A percentile compares a stretch with the other conserved stretches of the same genome.
Evolutionary conservation across 371 early-diverging fungal species (phyloP).

Genomic region (Lichtheimia ramosa): DNA sequence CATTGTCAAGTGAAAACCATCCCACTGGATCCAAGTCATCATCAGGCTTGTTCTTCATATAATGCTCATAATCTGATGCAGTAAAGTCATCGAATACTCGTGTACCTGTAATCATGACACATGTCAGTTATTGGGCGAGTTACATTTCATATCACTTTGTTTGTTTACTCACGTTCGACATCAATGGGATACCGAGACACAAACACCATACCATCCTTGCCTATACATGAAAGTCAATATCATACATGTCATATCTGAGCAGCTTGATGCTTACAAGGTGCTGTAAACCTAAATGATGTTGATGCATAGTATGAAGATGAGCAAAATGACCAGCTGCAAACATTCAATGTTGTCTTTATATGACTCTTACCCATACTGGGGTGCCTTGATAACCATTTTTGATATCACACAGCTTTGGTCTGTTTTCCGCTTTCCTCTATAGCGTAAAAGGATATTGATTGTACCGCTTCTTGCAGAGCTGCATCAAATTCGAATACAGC

Average conservation of each 20-base stretch:
- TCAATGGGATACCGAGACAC: slow-evolving; percentile 25
- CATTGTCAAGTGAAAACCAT: slow-evolving; percentile 22
- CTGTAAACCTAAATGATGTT: slow-evolving; percentile 17
- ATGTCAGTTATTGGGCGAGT: neutral
- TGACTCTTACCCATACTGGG: slow-evolving; percentile 20
- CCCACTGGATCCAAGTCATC: slow-evolving; percentile 22
- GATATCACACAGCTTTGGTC: slow-evolving; percentile 21
- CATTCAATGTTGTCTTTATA: neutral
- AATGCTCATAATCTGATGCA: slow-evolving; percentile 13
- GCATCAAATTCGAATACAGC: neutral
- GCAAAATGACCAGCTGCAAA: no score
- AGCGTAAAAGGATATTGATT: slow-evolving; percentile 21
- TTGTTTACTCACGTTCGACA: slow-evolving; percentile 18
- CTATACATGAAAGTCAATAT: neutral
- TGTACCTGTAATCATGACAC: slow-evolving; percentile 9
- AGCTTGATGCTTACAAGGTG: slow-evolving; percentile 16
- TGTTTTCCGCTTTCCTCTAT: slow-evolving; percentile 10
- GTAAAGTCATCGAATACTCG: slow-evolving; percentile 24
- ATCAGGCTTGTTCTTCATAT: slow-evolving; percentile 9
- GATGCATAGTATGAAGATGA: neutral
- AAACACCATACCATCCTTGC: slow-evolving; percentile 30
- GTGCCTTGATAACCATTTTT: slow-evolving; percentile 24
- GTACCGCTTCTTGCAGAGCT: slow-evolving; percentile 25
- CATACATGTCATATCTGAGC: neutral
- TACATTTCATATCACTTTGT: neutral